These are phyloP conservation scores for Aquilaria sinensis DNA, from an alignment of 345 rosid genomes.

Conservation along the genomic window DNA sequence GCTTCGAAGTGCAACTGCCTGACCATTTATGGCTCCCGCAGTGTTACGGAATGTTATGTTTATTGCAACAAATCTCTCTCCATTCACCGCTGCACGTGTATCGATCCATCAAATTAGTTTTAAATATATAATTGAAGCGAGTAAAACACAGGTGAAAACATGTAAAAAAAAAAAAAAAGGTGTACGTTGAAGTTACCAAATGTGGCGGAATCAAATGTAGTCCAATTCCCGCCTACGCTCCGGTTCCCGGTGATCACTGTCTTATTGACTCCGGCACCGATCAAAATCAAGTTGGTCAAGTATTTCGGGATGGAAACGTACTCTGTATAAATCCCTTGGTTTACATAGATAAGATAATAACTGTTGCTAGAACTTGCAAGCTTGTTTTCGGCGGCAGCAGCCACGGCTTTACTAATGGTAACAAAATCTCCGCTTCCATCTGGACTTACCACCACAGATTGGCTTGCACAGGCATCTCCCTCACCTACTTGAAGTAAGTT, in stretches of 20 bases:
- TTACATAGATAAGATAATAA: constrained; percentile 40
- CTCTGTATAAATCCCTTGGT: constrained; percentile 41
- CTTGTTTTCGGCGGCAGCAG: constrained; percentile 36
- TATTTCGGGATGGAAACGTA: constrained; percentile 34
- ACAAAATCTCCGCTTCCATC: constrained; percentile 32
- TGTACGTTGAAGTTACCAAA: constrained; percentile 26
- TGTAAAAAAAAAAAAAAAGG: background rate
- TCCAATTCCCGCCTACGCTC: constrained; percentile 37
- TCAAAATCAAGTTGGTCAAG: constrained; percentile 40
- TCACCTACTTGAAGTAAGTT: constrained; percentile 3
- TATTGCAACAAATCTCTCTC: constrained; percentile 39
- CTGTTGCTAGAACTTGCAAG: constrained; percentile 6
- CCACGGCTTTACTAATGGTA: constrained; percentile 40
- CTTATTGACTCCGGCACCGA: constrained; percentile 43
- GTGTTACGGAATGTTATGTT: constrained; percentile 52
- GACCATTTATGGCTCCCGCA: constrained; percentile 49
- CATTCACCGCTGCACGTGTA: constrained; percentile 36
- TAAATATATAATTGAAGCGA: background rate
- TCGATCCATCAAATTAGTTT: background rate
- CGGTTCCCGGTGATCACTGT: constrained; percentile 53
- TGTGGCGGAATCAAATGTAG: constrained; percentile 52
- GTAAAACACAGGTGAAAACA: background rate
- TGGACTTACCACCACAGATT: constrained; percentile 27
- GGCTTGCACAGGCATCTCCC: constrained; percentile 6
- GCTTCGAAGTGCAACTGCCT: constrained; percentile 46